These are phyloP conservation scores for Inonotus hispidus DNA, from an alignment of 1,284 basidiomycete species.

Conservation along the genomic window DNA sequence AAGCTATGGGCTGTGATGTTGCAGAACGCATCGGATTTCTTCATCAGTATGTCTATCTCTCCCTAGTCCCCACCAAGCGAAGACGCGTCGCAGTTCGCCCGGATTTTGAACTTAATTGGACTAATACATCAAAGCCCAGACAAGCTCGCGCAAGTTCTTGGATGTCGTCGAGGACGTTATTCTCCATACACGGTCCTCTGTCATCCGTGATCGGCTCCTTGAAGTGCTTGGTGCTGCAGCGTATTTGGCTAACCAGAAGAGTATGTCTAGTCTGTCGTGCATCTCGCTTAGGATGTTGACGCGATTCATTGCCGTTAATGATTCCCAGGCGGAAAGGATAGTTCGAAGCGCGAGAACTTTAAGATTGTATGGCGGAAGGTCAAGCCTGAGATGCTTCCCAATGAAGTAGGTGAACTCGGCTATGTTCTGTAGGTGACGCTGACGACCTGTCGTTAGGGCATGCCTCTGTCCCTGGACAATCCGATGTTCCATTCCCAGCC, in stretches of 20 bases:
- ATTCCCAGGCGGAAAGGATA: constrained; percentile 7
- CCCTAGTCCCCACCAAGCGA: not conserved
- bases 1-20: constrained; percentile 84
- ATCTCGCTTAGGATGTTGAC: not conserved
- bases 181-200: constrained; percentile 54
- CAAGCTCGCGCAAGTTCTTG: constrained; percentile 68
- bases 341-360: constrained; percentile 12
- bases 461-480: constrained; percentile 10
- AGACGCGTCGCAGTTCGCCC: not conserved
- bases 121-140: constrained; percentile 37
- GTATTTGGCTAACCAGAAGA: constrained; percentile 44
- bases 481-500: constrained; percentile 12
- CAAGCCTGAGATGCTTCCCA: constrained; percentile 24
- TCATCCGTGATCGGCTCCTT: constrained; percentile 65
- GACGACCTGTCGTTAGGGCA: constrained; percentile 4
- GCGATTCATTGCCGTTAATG: not conserved
- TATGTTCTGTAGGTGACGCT: not conserved
- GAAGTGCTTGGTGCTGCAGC: constrained; percentile 71
- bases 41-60: constrained; percentile 35
- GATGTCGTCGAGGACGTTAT: constrained; percentile 69
- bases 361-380: constrained; percentile 15
- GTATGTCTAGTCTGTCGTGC: constrained; percentile 31
- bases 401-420: constrained; percentile 40
- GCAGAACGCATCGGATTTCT: constrained; percentile 59
- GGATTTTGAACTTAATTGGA: not conserved